Evolutionary conservation across 345 rosid genomes (phyloP), one percentile per base, ranked within the genome.

Genomic region (Corchorus capsularis): DNA sequence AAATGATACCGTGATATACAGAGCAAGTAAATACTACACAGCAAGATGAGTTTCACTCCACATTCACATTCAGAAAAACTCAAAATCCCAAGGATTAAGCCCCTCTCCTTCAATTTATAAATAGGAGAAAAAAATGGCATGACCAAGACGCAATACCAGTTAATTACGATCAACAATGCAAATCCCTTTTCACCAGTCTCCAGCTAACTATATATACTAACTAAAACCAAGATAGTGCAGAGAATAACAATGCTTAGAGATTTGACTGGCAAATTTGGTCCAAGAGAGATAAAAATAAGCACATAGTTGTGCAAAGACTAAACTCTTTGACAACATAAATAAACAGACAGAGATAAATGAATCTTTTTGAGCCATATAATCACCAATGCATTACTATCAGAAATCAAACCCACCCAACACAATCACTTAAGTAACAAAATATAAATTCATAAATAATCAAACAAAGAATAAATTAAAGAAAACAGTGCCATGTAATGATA

Each of bases 321-420:
- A n/a, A 41, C 19, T 5, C 3, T 27, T 45, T n/a, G n/a, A n/a
- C 63, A 15, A 2, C 49, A 56, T 19, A 56, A 55, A 56, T 56
- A n/a, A n/a, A n/a, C n/a, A n/a, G n/a, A n/a, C n/a, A 34, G 37
- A 63, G 34, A 45, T 22, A 45, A 60, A 2, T 47, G 50, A 50
- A 17, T 2, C 49, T 35, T 12, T 35, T n/a, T 35, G 35, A 47
- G 19, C 19, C 22, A 52, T 35, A 12, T 19, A 62, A 64, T 64
- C 50, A 59, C 70, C 37, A 53, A 39, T 12, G 39, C 8, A 39
- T 17, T 39, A 64, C 39, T 20, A 52, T 27, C 59, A 37, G 50
- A 63, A 39, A 4, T 75, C 27, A 66, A 7, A 75, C 47, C 67
- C 34, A 56, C n/a, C n/a, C n/a, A n/a, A n/a, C n/a, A n/a, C n/a